Conservation (phyloP, 1,139 yeast genomes). For the Kodamaea derodonti region DNA sequence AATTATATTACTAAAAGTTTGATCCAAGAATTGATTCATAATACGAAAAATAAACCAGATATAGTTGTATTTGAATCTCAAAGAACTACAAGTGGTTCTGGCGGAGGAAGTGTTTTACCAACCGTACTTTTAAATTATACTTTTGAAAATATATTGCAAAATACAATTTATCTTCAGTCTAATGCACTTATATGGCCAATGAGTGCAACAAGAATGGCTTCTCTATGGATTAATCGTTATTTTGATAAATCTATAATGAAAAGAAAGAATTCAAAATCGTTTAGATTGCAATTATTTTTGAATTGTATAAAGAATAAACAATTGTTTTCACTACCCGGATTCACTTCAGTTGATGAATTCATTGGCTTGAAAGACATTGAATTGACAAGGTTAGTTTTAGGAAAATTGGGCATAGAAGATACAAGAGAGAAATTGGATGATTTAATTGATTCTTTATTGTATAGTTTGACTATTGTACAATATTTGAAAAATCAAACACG, state of each 20-base stretch:
- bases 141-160: constrained; percentile 31
- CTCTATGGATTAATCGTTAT: constrained; percentile 37
- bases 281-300: constrained; percentile 20
- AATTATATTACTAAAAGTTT: constrained; percentile 20
- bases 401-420: constrained; percentile 10
- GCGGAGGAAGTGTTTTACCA: constrained; percentile 22
- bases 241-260: constrained; percentile 14
- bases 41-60: constrained; percentile 11
- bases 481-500: constrained; percentile 17
- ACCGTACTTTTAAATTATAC: constrained; percentile 33
- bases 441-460: constrained; percentile 36
- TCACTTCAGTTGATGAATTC: background rate
- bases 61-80: constrained; percentile 36
- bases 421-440: constrained; percentile 32
- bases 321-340: constrained; percentile 1
- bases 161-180: constrained; percentile 19
- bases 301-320: constrained; percentile 2
- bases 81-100: constrained; percentile 22
- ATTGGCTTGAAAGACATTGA: constrained; percentile 5
- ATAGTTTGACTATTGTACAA: constrained; percentile 27
- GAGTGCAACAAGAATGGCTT: constrained; percentile 34
- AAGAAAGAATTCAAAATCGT: constrained; percentile 14
- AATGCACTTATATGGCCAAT: constrained; percentile 24
- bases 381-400: constrained; percentile 6
- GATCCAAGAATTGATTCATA: constrained; percentile 15